Evolutionary conservation across 495 filamentous ascomycete genomes (phyloP).

Genomic region (Tetracladium setigerum): DNA sequence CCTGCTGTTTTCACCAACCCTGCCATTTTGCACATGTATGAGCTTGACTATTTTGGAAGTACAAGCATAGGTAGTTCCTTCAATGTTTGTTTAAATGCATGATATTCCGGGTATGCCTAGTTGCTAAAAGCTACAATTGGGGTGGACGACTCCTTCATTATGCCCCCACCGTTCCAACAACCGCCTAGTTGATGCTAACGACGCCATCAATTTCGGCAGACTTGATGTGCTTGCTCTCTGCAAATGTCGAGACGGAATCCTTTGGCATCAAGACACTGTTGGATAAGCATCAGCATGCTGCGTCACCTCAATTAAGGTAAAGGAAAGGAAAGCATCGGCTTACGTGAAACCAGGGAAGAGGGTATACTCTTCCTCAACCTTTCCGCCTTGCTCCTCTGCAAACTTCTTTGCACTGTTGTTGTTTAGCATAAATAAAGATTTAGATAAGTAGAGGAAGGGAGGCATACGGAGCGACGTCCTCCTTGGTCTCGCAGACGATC

Average conservation of each 20-base stretch:
- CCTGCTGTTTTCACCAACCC: no score
- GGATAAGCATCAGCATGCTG: neutral
- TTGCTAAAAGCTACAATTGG: neutral
- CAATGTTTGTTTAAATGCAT: neutral
- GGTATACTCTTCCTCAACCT: conserved; percentile 72
- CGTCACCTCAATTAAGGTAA: neutral
- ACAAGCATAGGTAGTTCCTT: neutral
- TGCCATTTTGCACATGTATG: no score
- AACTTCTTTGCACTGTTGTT: conserved; percentile 63
- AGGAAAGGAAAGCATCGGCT: conserved; percentile 21
- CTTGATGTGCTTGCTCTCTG: conserved; percentile 59
- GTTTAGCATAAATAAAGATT: no score
- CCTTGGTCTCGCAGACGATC: neutral
- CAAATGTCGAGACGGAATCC: conserved; percentile 52
- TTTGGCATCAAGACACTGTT: conserved; percentile 67
- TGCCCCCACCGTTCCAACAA: neutral
- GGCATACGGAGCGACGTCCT: conserved; percentile 14
- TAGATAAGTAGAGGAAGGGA: conserved; percentile 4
- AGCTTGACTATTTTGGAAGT: neutral
- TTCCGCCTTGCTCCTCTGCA: conserved; percentile 63
- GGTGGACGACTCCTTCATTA: no score
- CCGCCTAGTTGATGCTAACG: conserved; percentile 60
- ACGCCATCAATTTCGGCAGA: conserved; percentile 63
- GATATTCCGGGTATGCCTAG: neutral
- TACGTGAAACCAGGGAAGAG: conserved; percentile 92